Evolutionary conservation across 2,329 filamentous ascomycete genomes (phyloP).

Genomic region (Aspergillus jensenii): DNA sequence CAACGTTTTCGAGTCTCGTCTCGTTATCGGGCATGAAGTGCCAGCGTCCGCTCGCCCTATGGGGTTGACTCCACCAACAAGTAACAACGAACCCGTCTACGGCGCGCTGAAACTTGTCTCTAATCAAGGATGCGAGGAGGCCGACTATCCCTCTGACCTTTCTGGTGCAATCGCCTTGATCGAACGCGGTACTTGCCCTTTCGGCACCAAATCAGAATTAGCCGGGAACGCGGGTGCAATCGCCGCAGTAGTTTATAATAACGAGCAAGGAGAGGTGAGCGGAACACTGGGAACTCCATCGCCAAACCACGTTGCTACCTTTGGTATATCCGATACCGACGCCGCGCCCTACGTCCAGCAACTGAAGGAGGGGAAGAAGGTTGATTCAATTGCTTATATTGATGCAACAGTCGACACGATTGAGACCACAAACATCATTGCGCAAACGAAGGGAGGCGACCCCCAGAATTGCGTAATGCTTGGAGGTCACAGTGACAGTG

Average conservation of each 20-base stretch:
- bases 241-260: slow-evolving; percentile 74
- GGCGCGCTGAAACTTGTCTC: slow-evolving; percentile 52
- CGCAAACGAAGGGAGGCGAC: slow-evolving; percentile 58
- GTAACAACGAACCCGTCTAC: slow-evolving; percentile 38
- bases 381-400: slow-evolving; percentile 43
- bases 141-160: slow-evolving; percentile 61
- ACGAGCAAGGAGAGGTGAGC: slow-evolving; percentile 59
- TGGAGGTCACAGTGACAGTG: slow-evolving; percentile 62
- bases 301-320: slow-evolving; percentile 58
- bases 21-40: slow-evolving; percentile 57
- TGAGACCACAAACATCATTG: slow-evolving; percentile 58
- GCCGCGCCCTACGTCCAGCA: slow-evolving; percentile 58
- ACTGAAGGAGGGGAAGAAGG: slow-evolving; percentile 48
- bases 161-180: slow-evolving; percentile 69
- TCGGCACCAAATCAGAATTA: slow-evolving; percentile 67
- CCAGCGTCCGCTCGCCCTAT: slow-evolving; percentile 59
- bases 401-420: slow-evolving; percentile 47
- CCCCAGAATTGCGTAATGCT: slow-evolving; percentile 58
- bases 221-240: slow-evolving; percentile 71
- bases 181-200: slow-evolving; percentile 67
- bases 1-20: slow-evolving; percentile 59
- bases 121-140: slow-evolving; percentile 62
- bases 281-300: slow-evolving; percentile 67
- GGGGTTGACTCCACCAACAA: slow-evolving; percentile 58
- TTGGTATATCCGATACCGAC: slow-evolving; percentile 63